Evolutionary conservation across 352 stramenopile species (phyloP), one percentile per base, ranked within the genome.

Genomic region (Phytophthora quininea): DNA sequence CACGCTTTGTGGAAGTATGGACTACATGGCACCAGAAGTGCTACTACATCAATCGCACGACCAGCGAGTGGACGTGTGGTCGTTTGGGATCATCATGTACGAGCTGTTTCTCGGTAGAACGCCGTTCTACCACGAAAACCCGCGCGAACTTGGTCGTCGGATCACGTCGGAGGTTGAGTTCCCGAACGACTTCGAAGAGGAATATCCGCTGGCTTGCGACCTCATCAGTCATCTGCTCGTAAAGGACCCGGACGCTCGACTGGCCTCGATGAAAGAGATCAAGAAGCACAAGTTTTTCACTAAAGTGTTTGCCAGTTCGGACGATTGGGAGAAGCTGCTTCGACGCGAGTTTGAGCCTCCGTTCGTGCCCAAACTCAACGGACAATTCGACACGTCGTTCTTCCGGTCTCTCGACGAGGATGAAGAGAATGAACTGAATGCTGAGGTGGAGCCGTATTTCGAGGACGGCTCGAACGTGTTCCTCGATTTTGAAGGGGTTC

Each of bases 111-210:
- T 83, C 38, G 85, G 76, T 4, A 46, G 37, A 2, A 90, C 83
- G 10, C 83, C 85, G 15, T 99, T 99, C 68, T 98, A 98, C 69
- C 79, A 89, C 50, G 15, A 62, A 1, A 97, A 96, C 47, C 61
- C 57, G 2, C 85, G 86, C 27, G 81, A 90, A 33, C 83, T 92
- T 64, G 80, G 88, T 33, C 74, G 89, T 7, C 71, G 79, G n/a
- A 96, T 97, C 58, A 74, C 80, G 31, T 69, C 79, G 6, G 77
- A 81, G 15, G 65, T 97, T 43, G 37, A 63, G 46, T 94, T 96
- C 42, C 79, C 85, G 5, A 55, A 80, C 3, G 69, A 73, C 37
- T 88, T 83, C 19, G 78, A 88, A 35, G 59, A 77, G 47, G 50
- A 71, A 42, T 62, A 77, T 37, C 47, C 35, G 35, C 38, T 69